Percentiles rank a stretch among this genome's conserved stretches.
phyloP scores from a whole-genome alignment of 192 early-diverging fungal genomes.

The Dispira simplex region DNA sequence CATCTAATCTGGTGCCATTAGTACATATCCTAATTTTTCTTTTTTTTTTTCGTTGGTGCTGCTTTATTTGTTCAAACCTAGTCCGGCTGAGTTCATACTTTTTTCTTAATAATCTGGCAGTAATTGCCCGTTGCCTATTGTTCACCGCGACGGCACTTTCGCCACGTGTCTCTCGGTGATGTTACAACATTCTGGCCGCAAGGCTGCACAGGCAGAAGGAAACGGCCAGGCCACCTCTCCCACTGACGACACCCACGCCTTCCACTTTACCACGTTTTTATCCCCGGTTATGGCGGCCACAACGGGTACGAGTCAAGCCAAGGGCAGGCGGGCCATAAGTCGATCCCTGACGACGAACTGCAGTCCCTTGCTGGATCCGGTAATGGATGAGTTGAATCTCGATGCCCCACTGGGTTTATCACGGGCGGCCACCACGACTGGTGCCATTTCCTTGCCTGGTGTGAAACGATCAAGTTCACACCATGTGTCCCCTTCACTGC shows the following conservation, averaged over 20 bases:
- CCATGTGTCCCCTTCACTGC: background rate
- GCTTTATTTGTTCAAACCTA: no score
- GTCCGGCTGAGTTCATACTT: no score
- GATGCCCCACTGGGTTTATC: background rate
- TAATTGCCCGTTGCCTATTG: no score
- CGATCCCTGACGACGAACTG: background rate
- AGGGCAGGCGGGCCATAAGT: background rate
- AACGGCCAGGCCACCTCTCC: background rate
- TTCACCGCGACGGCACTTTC: no score
- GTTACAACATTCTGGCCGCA: no score
- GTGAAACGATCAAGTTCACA: background rate
- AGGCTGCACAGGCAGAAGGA: no score
- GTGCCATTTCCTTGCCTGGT: background rate
- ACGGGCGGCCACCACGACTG: background rate
- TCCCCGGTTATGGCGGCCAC: slow-evolving; percentile 4
- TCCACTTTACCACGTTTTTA: background rate
- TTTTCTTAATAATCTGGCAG: no score
- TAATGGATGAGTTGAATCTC: background rate
- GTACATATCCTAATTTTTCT: no score
- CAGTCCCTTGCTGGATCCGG: slow-evolving; percentile 4
- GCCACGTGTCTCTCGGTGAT: no score
- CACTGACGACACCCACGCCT: background rate
- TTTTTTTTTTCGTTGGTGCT: no score
- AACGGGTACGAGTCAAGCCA: background rate
- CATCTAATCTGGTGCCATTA: no score